These are phyloP conservation scores for Piper longum DNA, from an alignment of 164 flowering plant species.

Conservation along the genomic window DNA sequence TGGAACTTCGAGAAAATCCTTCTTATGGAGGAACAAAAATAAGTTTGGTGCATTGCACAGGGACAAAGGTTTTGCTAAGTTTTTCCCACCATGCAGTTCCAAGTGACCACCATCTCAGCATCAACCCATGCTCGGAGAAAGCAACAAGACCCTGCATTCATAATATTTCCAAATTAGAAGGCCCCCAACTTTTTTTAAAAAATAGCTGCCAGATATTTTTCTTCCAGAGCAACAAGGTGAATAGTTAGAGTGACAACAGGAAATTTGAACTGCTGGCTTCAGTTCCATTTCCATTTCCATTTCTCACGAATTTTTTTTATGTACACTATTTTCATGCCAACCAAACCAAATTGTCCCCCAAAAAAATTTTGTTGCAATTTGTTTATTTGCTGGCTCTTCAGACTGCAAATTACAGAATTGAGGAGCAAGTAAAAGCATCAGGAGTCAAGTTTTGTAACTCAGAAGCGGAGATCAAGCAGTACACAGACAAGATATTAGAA, in stretches of 20 bases:
- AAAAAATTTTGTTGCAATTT: no score
- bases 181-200: not conserved
- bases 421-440: slow-evolving; percentile 43
- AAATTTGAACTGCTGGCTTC: no score
- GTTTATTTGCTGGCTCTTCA: slow-evolving; percentile 44
- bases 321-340: no score
- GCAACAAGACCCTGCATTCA: slow-evolving; percentile 78
- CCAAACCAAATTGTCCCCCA: no score
- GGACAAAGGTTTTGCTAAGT: slow-evolving; percentile 60
- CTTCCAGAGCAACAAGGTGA: not conserved
- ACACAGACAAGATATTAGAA: slow-evolving; percentile 34
- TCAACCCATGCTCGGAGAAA: slow-evolving; percentile 88
- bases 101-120: slow-evolving; percentile 98
- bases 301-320: no score
- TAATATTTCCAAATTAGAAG: not conserved
- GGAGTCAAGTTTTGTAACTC: slow-evolving; percentile 40
- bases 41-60: slow-evolving; percentile 85
- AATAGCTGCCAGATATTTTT: not conserved
- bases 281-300: no score
- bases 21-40: slow-evolving; percentile 98
- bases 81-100: slow-evolving; percentile 99
- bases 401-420: slow-evolving; percentile 53
- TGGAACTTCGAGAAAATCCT: slow-evolving; percentile 78
- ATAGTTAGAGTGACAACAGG: no score
- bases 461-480: slow-evolving; percentile 38